Evolutionary conservation across 257 asterid species (phyloP).

Genomic region (Primulina huaijiensis): DNA sequence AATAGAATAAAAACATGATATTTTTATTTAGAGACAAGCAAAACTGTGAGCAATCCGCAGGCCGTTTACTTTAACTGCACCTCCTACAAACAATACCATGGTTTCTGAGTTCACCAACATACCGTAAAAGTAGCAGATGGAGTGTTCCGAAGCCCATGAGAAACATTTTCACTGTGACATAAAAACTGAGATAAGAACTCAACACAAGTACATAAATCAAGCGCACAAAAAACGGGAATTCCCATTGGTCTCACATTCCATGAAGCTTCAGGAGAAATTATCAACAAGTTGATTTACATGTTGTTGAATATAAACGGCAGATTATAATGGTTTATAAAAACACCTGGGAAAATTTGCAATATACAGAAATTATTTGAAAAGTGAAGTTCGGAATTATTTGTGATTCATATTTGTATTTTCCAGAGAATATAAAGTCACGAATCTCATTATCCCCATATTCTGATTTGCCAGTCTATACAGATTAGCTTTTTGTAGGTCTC

Average conservation of each 20-base stretch:
- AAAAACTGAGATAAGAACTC: conserved; percentile 31
- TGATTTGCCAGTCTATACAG: too few species aligned
- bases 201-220: too few species aligned
- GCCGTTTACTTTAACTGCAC: background rate
- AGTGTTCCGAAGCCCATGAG: conserved; percentile 91
- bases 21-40: too few species aligned
- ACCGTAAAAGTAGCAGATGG: conserved; percentile 77
- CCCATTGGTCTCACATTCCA: conserved; percentile 14
- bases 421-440: too few species aligned
- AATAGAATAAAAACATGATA: too few species aligned
- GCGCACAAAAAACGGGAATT: background rate
- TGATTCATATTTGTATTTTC: too few species aligned
- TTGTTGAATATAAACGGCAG: conserved; percentile 1
- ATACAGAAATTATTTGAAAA: background rate
- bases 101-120: conserved; percentile 25
- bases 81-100: conserved; percentile 1
- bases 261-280: conserved; percentile 10
- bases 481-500: too few species aligned
- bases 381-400: background rate
- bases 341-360: background rate
- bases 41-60: background rate
- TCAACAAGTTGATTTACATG: conserved; percentile 2
- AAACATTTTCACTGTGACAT: conserved; percentile 65
- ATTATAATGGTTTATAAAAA: too few species aligned
- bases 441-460: too few species aligned